Percentiles rank a stretch among this genome's conserved stretches.
phyloP scores from a whole-genome alignment of 371 early-diverging fungal genomes.

The Lichtheimia corymbifera region DNA sequence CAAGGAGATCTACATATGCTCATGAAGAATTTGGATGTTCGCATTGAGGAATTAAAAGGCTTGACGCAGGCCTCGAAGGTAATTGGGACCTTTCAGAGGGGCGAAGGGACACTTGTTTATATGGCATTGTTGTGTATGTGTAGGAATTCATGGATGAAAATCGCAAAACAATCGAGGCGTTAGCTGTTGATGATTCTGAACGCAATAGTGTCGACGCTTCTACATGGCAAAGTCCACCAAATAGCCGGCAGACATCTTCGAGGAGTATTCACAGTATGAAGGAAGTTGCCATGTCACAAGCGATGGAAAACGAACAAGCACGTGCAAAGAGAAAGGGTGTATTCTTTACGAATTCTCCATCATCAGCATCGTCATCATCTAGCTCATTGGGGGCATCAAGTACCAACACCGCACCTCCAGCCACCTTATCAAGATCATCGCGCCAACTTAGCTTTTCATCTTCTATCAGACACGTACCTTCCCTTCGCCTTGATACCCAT shows the following conservation, averaged over 20 bases:
- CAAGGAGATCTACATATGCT: conserved; percentile 7
- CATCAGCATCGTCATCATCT: conserved; percentile 13
- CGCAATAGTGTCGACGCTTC: background rate
- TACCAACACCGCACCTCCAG: background rate
- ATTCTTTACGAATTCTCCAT: conserved; percentile 4
- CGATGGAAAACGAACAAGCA: background rate
- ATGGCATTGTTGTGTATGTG: background rate
- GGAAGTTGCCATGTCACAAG: background rate
- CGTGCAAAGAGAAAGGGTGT: background rate
- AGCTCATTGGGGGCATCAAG: conserved; percentile 5
- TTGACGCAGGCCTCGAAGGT: conserved; percentile 20
- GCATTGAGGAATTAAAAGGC: conserved; percentile 12
- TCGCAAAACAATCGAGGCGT: conserved; percentile 11
- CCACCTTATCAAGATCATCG: background rate
- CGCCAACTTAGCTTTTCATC: conserved; percentile 6
- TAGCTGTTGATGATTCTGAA: conserved; percentile 17
- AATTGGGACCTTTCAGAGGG: background rate
- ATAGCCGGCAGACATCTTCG: conserved; percentile 2
- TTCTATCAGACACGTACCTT: conserved; percentile 15
- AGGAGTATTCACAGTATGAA: conserved; percentile 11
- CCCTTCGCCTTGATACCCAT: conserved; percentile 19
- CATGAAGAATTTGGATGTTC: conserved; percentile 9
- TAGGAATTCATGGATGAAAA: conserved; percentile 22
- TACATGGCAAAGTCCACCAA: background rate
- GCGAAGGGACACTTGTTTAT: background rate